Evolutionary conservation across 208 protist species (phyloP).

Genomic region (Crithidia acanthocephali): DNA sequence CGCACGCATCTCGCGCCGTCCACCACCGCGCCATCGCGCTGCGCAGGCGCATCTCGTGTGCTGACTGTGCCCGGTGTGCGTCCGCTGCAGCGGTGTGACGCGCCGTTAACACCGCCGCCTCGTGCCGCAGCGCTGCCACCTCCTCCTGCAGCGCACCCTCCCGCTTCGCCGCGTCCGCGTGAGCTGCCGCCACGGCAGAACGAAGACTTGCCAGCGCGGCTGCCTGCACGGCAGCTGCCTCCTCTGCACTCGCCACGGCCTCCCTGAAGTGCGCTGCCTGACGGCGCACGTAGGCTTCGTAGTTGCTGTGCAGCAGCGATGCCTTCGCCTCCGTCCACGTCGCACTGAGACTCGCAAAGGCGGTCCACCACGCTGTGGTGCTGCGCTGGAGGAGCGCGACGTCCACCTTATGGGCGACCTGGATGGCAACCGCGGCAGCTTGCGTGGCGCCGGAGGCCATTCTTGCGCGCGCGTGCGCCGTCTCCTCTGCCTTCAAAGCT

Average conservation of each 20-base stretch:
- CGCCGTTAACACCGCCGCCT: not conserved
- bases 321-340: not conserved
- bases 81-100: not conserved
- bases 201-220: not conserved
- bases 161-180: not conserved
- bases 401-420: not conserved
- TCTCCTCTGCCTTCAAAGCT: not conserved
- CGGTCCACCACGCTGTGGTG: conserved; percentile 4
- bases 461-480: conserved; percentile 1
- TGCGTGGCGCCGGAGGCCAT: not conserved
- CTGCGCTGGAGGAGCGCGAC: not conserved
- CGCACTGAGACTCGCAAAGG: not conserved
- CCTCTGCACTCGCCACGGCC: not conserved
- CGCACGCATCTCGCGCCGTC: not conserved
- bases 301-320: not conserved
- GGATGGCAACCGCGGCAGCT: not conserved
- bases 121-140: not conserved
- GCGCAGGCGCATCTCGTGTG: not conserved
- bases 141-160: not conserved
- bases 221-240: not conserved
- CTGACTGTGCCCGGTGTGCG: not conserved
- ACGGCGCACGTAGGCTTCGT: not conserved
- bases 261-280: not conserved
- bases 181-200: not conserved
- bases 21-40: not conserved